Evolutionary conservation across 2,329 filamentous ascomycete species (phyloP).

Genomic region (Fusarium transvaalense): DNA sequence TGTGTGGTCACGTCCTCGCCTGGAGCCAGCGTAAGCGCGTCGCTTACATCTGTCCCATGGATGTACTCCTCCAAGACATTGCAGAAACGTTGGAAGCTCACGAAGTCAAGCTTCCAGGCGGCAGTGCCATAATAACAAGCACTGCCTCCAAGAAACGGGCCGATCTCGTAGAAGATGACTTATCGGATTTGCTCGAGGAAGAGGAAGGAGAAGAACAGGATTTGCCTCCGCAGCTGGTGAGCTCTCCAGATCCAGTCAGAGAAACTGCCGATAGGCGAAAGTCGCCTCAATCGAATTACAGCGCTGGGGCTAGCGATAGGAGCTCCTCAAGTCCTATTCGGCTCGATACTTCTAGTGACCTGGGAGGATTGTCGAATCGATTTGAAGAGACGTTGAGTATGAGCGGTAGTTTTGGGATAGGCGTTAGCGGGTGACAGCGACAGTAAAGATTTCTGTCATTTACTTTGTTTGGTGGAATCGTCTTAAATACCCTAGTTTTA

Average conservation of each 20-base stretch:
- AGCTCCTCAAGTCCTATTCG: constrained; percentile 48
- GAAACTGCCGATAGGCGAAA: constrained; percentile 14
- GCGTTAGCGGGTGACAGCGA: constrained; percentile 46
- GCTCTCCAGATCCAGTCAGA: constrained; percentile 14
- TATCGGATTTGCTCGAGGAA: constrained; percentile 50
- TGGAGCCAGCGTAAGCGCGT: constrained; percentile 84
- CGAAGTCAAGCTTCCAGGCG: constrained; percentile 78
- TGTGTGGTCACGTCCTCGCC: constrained; percentile 91
- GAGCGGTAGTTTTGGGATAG: constrained; percentile 49
- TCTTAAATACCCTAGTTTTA: constrained; percentile 32
- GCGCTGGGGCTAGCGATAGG: constrained; percentile 31
- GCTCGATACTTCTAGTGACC: constrained; percentile 47
- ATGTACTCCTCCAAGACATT: constrained; percentile 88
- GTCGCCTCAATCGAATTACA: constrained; percentile 24
- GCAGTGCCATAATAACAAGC: constrained; percentile 56
- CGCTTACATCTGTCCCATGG: constrained; percentile 96
- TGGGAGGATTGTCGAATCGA: constrained; percentile 48
- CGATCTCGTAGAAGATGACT: constrained; percentile 41
- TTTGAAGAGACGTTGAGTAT: constrained; percentile 52
- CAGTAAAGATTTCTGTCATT: constrained; percentile 3
- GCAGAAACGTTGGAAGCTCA: constrained; percentile 78
- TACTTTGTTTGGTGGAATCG: constrained; percentile 3
- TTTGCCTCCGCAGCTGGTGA: constrained; percentile 28
- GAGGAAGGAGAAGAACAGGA: constrained; percentile 49
- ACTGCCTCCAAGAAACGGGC: constrained; percentile 23